phyloP scores from a whole-genome alignment of 176 grass and related monocot genomes.

The Leersia perrieri region DNA sequence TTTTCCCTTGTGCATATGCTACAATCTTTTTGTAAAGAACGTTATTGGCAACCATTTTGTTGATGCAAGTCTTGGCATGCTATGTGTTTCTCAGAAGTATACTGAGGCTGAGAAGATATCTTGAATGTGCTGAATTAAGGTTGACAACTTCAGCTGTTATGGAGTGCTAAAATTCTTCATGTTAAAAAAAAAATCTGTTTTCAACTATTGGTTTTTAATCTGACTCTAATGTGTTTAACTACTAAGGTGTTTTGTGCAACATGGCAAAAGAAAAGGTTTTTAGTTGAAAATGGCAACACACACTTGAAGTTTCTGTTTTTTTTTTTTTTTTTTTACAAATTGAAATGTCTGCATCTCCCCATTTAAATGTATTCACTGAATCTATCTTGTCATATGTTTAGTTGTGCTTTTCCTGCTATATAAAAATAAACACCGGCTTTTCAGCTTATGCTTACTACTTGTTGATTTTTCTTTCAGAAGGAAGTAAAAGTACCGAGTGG shows the following conservation, averaged over 20 bases:
- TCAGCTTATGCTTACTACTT: not conserved
- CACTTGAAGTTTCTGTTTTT: not conserved
- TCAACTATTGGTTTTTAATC: not conserved
- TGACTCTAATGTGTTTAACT: slow-evolving; percentile 5
- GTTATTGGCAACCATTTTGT: not conserved
- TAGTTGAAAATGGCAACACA: not conserved
- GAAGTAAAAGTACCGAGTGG: slow-evolving; percentile 38
- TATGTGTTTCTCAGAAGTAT: not conserved
- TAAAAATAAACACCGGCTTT: not conserved
- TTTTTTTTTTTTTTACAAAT: not conserved
- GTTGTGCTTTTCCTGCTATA: not conserved
- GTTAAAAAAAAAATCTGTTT: not conserved
- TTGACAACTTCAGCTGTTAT: not conserved
- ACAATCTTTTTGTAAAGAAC: not conserved
- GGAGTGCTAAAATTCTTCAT: slow-evolving; percentile 14
- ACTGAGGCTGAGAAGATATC: not conserved
- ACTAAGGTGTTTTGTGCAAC: too few relatives aligned
- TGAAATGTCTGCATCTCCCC: not conserved
- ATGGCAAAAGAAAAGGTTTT: not conserved
- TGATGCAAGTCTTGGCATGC: not conserved
- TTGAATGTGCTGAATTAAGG: slow-evolving; percentile 5
- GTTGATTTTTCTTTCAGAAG: slow-evolving; percentile 42
- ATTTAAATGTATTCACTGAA: not conserved
- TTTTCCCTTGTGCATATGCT: slow-evolving; percentile 9
- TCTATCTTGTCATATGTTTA: not conserved